Percentiles rank a stretch among this genome's conserved stretches.
phyloP scores from a whole-genome alignment of 2,329 filamentous ascomycete species.

The Xylariomycetidae sp. region DNA sequence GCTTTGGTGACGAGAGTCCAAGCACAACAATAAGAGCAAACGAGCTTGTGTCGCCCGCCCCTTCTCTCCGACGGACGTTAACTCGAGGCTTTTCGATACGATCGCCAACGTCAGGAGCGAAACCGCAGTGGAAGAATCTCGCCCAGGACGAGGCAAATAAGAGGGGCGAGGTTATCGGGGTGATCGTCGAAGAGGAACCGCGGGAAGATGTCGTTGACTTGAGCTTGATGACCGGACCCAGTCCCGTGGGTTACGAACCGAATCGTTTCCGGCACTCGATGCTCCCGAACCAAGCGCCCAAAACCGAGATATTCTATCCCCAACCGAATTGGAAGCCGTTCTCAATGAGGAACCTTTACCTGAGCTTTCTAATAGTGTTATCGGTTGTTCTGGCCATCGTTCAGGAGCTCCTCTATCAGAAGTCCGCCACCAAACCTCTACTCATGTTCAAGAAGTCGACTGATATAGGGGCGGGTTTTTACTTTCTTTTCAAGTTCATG shows the following conservation, averaged over 20 bases:
- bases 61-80: conserved; percentile 29
- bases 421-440: conserved; percentile 38
- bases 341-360: conserved; percentile 58
- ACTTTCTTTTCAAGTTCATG: conserved; percentile 58
- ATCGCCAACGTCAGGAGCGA: conserved; percentile 17
- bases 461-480: conserved; percentile 44
- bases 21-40: conserved; percentile 41
- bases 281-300: conserved; percentile 30
- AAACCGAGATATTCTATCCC: conserved; percentile 51
- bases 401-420: conserved; percentile 51
- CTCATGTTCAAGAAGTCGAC: conserved; percentile 43
- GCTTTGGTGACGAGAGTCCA: conserved; percentile 45
- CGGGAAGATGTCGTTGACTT: conserved; percentile 49
- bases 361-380: conserved; percentile 45
- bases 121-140: conserved; percentile 39
- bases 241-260: conserved; percentile 16
- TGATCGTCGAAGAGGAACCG: conserved; percentile 43
- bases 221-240: conserved; percentile 43
- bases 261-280: conserved; percentile 31
- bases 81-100: conserved; percentile 37
- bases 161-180: conserved; percentile 53
- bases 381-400: conserved; percentile 45
- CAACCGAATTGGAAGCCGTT: conserved; percentile 63
- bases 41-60: conserved; percentile 39
- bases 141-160: conserved; percentile 55